phyloP scores from a whole-genome alignment of 2,329 filamentous ascomycete genomes.

The Lachnellula suecica region DNA sequence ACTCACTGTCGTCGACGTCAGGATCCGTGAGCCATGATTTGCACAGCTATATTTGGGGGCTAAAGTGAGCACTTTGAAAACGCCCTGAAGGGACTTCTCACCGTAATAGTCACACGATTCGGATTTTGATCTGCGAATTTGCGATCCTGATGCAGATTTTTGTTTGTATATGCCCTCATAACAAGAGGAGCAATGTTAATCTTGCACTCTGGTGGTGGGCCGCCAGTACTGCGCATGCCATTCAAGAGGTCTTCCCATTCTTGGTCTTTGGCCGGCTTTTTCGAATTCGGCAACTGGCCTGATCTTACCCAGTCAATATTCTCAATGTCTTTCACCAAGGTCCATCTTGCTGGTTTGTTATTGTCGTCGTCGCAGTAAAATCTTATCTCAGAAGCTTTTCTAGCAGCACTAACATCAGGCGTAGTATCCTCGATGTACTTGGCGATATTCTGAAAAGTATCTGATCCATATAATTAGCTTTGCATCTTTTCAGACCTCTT shows the following conservation, averaged over 20 bases:
- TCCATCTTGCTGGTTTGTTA: not conserved
- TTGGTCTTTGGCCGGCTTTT: not conserved
- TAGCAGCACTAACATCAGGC: not conserved
- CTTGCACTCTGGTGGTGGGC: not conserved
- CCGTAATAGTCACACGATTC: not conserved
- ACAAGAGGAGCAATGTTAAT: not conserved
- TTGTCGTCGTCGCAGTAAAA: not conserved
- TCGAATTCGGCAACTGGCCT: not conserved
- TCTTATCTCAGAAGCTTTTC: not conserved
- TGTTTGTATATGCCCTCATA: not conserved
- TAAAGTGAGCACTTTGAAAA: not conserved
- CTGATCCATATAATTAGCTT: not conserved
- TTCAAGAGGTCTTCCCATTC: not conserved
- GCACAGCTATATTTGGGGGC: not conserved
- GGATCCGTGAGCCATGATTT: not conserved
- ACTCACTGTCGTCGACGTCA: not conserved
- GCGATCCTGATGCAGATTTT: not conserved
- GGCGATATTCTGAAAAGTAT: not conserved
- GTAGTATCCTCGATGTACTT: not conserved
- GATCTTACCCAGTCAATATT: not conserved
- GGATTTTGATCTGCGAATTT: not conserved
- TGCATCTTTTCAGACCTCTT: not conserved
- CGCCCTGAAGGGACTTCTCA: not conserved
- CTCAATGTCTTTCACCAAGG: not conserved
- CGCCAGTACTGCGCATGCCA: not conserved